Evolutionary conservation across 176 grass and related monocot genomes (phyloP).

Genomic region (Pharus latifolius): DNA sequence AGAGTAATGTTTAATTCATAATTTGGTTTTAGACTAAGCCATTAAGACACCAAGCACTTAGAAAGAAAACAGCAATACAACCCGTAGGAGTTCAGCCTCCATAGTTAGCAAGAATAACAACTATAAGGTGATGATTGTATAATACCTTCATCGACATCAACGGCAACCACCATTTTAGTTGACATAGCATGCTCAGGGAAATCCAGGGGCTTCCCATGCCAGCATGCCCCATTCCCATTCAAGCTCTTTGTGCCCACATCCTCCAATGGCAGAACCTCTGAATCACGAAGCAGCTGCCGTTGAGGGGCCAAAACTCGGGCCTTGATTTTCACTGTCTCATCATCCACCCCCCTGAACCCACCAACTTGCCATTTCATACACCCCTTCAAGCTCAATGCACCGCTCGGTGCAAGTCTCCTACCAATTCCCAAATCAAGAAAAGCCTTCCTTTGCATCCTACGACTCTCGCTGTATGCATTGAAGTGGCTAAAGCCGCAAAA

Average conservation of each 20-base stretch:
- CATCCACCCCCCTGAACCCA: slow-evolving; percentile 22
- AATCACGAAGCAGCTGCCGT: slow-evolving; percentile 28
- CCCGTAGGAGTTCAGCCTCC: neutral
- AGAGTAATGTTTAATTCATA: neutral
- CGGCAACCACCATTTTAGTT: slow-evolving; percentile 80
- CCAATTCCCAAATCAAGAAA: slow-evolving; percentile 26
- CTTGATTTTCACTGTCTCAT: slow-evolving; percentile 18
- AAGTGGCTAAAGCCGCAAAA: slow-evolving; percentile 34
- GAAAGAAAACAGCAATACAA: neutral
- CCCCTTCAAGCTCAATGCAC: slow-evolving; percentile 46
- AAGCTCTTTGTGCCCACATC: slow-evolving; percentile 9
- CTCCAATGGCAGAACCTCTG: slow-evolving; percentile 32
- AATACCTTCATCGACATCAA: slow-evolving; percentile 98
- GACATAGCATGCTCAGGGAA: slow-evolving; percentile 16
- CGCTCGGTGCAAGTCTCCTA: slow-evolving; percentile 20
- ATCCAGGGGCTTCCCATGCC: slow-evolving; percentile 37
- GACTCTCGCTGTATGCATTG: neutral
- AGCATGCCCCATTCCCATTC: slow-evolving; percentile 43
- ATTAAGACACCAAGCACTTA: neutral
- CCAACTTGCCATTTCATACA: slow-evolving; percentile 27
- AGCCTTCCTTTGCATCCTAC: slow-evolving; percentile 5
- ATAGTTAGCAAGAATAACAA: neutral
- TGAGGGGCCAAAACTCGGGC: slow-evolving; percentile 31
- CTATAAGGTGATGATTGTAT: neutral
- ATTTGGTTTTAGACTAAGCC: neutral